A percentile compares a stretch with the other conserved stretches of the same genome.
Evolutionary conservation across 371 early-diverging fungal genomes (phyloP).

Genomic region (Ecytonucleospora hepatopenaei): DNA sequence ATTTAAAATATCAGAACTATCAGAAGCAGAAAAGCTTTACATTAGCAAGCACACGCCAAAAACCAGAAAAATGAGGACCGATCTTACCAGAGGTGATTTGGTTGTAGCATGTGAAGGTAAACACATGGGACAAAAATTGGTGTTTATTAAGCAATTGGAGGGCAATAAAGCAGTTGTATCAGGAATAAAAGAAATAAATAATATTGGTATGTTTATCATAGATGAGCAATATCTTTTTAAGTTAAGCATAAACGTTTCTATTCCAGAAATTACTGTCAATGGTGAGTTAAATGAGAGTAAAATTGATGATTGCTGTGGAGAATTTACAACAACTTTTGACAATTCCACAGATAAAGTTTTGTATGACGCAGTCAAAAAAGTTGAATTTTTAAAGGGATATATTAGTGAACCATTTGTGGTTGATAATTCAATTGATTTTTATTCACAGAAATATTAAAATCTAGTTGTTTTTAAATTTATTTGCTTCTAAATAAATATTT

Average conservation of each 20-base stretch:
- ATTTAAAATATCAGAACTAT: slow-evolving; percentile 2
- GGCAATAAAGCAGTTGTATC: slow-evolving; percentile 41
- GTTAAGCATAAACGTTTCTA: slow-evolving; percentile 26
- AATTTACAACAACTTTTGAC: slow-evolving; percentile 28
- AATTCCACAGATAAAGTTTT: slow-evolving; percentile 20
- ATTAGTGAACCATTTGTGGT: slow-evolving; percentile 34
- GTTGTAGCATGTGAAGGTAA: slow-evolving; percentile 54
- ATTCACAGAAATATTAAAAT: slow-evolving; percentile 45
- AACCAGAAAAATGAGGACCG: slow-evolving; percentile 32
- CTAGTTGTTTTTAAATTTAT: neutral
- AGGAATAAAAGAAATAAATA: slow-evolving; percentile 37
- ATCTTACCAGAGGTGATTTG: slow-evolving; percentile 40
- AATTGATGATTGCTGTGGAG: slow-evolving; percentile 24
- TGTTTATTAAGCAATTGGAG: slow-evolving; percentile 38
- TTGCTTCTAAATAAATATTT: no score
- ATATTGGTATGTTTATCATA: slow-evolving; percentile 45
- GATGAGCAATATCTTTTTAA: slow-evolving; percentile 51
- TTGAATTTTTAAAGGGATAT: slow-evolving; percentile 40
- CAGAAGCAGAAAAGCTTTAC: slow-evolving; percentile 10
- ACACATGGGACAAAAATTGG: slow-evolving; percentile 32
- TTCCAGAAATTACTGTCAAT: slow-evolving; percentile 12
- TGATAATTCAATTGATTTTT: slow-evolving; percentile 40
- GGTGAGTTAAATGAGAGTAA: slow-evolving; percentile 11
- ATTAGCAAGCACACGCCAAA: slow-evolving; percentile 16
- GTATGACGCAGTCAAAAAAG: slow-evolving; percentile 21